Percentiles rank a stretch among this genome's conserved stretches.
Conservation (phyloP, 495 filamentous ascomycete species). For the Trichoderma reesei region DNA sequence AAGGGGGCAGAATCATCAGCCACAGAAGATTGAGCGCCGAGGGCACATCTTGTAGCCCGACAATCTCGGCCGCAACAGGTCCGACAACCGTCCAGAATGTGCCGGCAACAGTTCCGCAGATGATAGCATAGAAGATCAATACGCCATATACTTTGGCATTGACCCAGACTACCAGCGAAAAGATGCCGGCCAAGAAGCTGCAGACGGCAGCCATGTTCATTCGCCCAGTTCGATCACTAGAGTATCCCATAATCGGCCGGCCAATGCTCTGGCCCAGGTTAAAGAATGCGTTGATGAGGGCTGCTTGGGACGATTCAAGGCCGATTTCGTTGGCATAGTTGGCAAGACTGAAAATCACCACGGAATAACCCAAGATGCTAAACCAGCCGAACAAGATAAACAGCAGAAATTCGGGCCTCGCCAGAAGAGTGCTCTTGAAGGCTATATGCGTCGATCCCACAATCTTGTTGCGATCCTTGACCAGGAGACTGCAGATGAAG, state of each 20-base stretch:
- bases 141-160: constrained; percentile 52
- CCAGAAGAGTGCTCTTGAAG: constrained; percentile 46
- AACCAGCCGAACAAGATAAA: constrained; percentile 56
- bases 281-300: constrained; percentile 54
- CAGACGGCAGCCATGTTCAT: constrained; percentile 47
- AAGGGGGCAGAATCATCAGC: constrained; percentile 6
- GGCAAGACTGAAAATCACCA: constrained; percentile 53
- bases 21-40: constrained; percentile 9
- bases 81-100: constrained; percentile 65
- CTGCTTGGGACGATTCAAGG: constrained; percentile 49
- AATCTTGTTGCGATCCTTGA: constrained; percentile 34
- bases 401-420: constrained; percentile 48
- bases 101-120: constrained; percentile 53
- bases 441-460: constrained; percentile 24
- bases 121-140: constrained; percentile 56
- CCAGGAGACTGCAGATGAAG: constrained; percentile 40
- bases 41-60: constrained; percentile 33
- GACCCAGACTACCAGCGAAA: constrained; percentile 56
- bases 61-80: constrained; percentile 67
- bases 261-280: constrained; percentile 58
- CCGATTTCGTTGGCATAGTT: constrained; percentile 54
- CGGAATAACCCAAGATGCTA: constrained; percentile 58
- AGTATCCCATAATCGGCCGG: constrained; percentile 52
- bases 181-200: constrained; percentile 13
- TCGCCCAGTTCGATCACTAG: constrained; percentile 50